Conservation (phyloP, 768 basidiomycete species). For the Leccinellum rugosiceps region DNA sequence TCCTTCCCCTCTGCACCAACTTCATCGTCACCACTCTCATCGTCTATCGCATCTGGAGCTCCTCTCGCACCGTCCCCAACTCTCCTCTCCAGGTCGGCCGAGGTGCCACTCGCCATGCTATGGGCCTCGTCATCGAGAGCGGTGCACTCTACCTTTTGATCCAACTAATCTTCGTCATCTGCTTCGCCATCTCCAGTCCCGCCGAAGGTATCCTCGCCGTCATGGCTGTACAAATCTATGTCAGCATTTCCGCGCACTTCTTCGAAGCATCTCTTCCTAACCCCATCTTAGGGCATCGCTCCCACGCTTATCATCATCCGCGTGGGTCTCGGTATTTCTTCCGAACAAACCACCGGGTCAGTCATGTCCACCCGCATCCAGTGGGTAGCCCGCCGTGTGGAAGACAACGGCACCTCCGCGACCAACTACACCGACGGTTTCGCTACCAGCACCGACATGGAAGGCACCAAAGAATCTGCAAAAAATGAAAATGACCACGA, state of each 20-base stretch:
- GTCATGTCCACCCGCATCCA: slow-evolving; percentile 23
- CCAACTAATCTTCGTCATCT: slow-evolving; percentile 40
- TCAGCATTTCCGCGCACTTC: slow-evolving; percentile 16
- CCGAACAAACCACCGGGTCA: slow-evolving; percentile 18
- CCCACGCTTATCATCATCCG: slow-evolving; percentile 37
- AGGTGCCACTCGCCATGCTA: slow-evolving; percentile 24
- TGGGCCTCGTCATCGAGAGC: slow-evolving; percentile 38
- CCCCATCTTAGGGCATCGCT: slow-evolving; percentile 29
- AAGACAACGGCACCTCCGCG: slow-evolving; percentile 13
- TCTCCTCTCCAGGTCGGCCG: slow-evolving; percentile 10
- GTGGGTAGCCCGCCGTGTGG: slow-evolving; percentile 16
- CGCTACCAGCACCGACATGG: slow-evolving; percentile 17
- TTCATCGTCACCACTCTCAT: slow-evolving; percentile 41
- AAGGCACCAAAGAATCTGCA: slow-evolving; percentile 8
- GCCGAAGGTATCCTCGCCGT: slow-evolving; percentile 37
- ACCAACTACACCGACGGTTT: slow-evolving; percentile 23
- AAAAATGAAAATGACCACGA: slow-evolving; percentile 1
- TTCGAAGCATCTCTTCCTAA: background rate
- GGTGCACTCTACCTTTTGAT: slow-evolving; percentile 38
- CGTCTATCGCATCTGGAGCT: slow-evolving; percentile 36
- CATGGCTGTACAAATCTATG: slow-evolving; percentile 40
- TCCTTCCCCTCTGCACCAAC: slow-evolving; percentile 41
- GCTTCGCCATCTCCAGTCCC: slow-evolving; percentile 33
- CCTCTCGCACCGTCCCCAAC: slow-evolving; percentile 13
- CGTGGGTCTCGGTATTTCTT: slow-evolving; percentile 30